Percentiles rank a stretch among this genome's conserved stretches.
These are phyloP conservation scores for Zanthoxylum bungeanum DNA, from an alignment of 345 rosid species.

Conservation along the genomic window DNA sequence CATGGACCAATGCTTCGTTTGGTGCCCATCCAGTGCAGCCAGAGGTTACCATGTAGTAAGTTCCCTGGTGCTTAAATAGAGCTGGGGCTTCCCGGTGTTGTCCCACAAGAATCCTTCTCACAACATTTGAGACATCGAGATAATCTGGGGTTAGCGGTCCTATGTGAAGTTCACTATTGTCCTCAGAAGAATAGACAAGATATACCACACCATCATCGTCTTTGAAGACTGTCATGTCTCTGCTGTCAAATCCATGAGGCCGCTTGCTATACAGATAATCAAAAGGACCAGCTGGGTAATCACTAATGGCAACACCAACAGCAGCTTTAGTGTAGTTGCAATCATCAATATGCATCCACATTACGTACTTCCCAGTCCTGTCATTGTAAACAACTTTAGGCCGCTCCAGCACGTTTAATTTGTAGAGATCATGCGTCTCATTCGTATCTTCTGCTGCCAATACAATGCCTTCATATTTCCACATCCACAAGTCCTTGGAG, in stretches of 20 bases:
- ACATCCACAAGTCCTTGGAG: conserved; percentile 85
- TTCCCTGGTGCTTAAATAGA: conserved; percentile 66
- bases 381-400: conserved; percentile 88
- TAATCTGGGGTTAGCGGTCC: conserved; percentile 76
- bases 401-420: conserved; percentile 86
- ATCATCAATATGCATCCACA: conserved; percentile 99
- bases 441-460: conserved; percentile 65
- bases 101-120: conserved; percentile 62
- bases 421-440: conserved; percentile 76
- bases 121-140: conserved; percentile 49
- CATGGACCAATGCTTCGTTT: conserved; percentile 83
- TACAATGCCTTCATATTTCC: conserved; percentile 91
- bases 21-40: conserved; percentile 99
- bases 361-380: conserved; percentile 68
- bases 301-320: conserved; percentile 73
- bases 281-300: conserved; percentile 81
- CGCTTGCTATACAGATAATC: conserved; percentile 64
- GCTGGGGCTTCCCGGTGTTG: conserved; percentile 94
- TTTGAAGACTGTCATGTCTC: conserved; percentile 95
- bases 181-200: conserved; percentile 75
- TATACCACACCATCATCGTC: conserved; percentile 80
- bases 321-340: conserved; percentile 92
- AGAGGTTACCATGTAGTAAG: conserved; percentile 89
- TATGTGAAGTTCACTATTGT: conserved; percentile 87
- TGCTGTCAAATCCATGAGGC: conserved; percentile 84